Percentiles rank a stretch among this genome's conserved stretches.
These are phyloP conservation scores for Chalciporus sp. DNA, from an alignment of 1,284 basidiomycete genomes.

Conservation along the genomic window DNA sequence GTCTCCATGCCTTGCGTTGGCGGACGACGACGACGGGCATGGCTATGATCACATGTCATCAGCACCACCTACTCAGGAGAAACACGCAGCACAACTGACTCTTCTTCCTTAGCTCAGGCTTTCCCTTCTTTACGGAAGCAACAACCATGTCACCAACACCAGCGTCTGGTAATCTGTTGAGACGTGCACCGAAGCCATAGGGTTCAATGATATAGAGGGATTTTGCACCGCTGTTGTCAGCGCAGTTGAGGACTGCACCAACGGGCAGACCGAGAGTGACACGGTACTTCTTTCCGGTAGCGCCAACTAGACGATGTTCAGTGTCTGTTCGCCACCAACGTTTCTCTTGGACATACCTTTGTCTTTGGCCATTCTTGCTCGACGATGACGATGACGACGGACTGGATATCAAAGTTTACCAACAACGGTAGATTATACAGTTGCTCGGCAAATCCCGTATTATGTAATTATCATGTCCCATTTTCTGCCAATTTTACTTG, in stretches of 20 bases:
- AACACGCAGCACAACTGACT: constrained; percentile 57
- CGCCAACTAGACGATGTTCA: constrained; percentile 25
- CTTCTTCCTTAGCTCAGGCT: constrained; percentile 99
- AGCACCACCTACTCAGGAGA: constrained; percentile 1
- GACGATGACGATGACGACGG: constrained; percentile 3
- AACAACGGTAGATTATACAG: background rate
- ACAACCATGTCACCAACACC: constrained; percentile 99
- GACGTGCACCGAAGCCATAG: constrained; percentile 91
- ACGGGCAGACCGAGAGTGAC: constrained; percentile 97
- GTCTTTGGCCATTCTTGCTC: constrained; percentile 29
- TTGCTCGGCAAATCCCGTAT: background rate
- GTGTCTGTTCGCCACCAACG: background rate
- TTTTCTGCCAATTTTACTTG: background rate
- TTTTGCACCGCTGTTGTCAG: constrained; percentile 99
- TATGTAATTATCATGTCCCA: background rate
- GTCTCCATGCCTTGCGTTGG: constrained; percentile 98
- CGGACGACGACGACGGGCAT: constrained; percentile 98
- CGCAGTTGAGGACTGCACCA: constrained; percentile 99
- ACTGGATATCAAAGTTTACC: constrained; percentile 16
- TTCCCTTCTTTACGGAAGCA: constrained; percentile 99
- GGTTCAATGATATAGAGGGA: constrained; percentile 92
- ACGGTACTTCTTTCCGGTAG: constrained; percentile 94
- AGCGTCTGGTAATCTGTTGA: constrained; percentile 97
- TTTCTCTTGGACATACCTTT: constrained; percentile 11
- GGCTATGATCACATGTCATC: constrained; percentile 52